Conservation (phyloP, 2,329 filamentous ascomycete species). For the Penicillium decumbens region DNA sequence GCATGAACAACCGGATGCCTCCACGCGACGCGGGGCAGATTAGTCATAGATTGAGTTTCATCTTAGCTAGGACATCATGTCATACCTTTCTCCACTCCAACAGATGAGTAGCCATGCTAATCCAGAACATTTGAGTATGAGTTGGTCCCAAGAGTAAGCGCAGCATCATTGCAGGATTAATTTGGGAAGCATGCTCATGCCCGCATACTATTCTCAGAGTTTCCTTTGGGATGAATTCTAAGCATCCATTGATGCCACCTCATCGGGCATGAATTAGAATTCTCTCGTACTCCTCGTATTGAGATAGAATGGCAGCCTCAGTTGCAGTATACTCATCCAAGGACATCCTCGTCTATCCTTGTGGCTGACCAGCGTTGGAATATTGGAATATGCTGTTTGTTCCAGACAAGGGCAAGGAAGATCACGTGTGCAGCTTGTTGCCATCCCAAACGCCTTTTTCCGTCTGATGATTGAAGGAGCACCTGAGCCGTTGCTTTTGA, state of each 20-base stretch:
- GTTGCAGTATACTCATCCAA: background rate
- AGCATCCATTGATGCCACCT: background rate
- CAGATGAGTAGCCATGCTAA: background rate
- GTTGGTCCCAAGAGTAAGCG: background rate
- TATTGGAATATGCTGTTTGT: background rate
- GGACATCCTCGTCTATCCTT: background rate
- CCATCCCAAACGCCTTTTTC: background rate
- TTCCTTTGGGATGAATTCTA: background rate
- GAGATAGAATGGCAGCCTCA: background rate
- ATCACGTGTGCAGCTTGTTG: background rate
- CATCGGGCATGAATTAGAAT: background rate
- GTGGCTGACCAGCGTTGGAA: background rate
- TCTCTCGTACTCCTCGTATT: background rate
- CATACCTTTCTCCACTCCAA: background rate
- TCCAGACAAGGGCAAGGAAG: background rate
- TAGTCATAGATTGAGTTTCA: constrained; percentile 15
- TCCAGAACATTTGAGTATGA: background rate
- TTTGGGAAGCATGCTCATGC: background rate
- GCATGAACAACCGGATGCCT: background rate
- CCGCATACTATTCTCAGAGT: background rate
- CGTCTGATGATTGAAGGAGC: background rate
- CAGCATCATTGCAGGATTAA: background rate
- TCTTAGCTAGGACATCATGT: background rate
- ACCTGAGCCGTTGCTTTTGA: background rate
- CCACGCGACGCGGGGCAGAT: constrained; percentile 14